Conservation (phyloP, 202 grass and related monocot species). For the Eragrostis tef region DNA sequence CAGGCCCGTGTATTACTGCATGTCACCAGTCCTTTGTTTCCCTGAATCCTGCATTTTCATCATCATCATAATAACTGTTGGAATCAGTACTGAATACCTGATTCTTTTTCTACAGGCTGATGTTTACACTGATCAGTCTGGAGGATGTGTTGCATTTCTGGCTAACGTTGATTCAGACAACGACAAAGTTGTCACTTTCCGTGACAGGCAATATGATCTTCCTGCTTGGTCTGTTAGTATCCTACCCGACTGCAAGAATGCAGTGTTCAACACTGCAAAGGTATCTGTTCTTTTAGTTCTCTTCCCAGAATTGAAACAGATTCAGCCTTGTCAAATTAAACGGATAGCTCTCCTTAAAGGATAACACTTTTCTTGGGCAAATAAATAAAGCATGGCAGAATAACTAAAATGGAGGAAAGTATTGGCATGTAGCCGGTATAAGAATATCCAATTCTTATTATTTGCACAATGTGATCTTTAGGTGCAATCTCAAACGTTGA, state of each 20-base stretch:
- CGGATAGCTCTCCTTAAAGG: not conserved
- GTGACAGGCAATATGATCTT: conserved; percentile 69
- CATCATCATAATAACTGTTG: not conserved
- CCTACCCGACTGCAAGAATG: conserved; percentile 93
- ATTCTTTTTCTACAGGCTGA: conserved; percentile 61
- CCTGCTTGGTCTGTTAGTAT: conserved; percentile 98
- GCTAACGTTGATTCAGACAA: conserved; percentile 78
- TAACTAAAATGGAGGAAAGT: conserved; percentile 36
- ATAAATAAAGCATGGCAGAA: conserved; percentile 8
- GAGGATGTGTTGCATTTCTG: conserved; percentile 83
- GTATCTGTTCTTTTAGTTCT: conserved; percentile 47
- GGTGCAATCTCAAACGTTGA: conserved; percentile 75
- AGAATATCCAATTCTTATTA: not conserved
- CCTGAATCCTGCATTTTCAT: not conserved
- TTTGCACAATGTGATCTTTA: conserved; percentile 44
- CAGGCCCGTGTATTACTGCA: not conserved
- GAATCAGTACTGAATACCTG: not conserved
- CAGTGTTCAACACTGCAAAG: conserved; percentile 90
- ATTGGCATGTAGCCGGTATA: not conserved
- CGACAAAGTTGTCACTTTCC: conserved; percentile 74
- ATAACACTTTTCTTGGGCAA: conserved; percentile 11
- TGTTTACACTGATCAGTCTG: conserved; percentile 81
- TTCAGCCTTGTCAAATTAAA: conserved; percentile 16
- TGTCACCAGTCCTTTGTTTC: not conserved
- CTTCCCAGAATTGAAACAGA: conserved; percentile 26